These are phyloP conservation scores for Astrothelium macrocarpum DNA, from an alignment of 495 filamentous ascomycete species.

Conservation along the genomic window DNA sequence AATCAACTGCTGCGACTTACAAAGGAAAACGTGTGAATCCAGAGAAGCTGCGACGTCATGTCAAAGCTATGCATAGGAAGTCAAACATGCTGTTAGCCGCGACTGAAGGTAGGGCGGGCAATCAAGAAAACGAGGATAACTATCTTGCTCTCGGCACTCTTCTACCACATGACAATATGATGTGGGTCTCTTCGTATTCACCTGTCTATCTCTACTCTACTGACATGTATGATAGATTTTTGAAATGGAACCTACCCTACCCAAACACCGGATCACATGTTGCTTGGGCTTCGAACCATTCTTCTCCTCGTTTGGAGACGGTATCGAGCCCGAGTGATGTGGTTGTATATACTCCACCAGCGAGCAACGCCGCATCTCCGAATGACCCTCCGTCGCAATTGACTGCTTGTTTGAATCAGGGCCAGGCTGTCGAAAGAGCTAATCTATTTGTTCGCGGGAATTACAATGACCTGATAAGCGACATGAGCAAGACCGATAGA, in stretches of 20 bases:
- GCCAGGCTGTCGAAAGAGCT: neutral
- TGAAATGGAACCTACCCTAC: conserved; percentile 31
- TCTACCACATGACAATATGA: neutral
- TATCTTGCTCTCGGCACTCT: no score
- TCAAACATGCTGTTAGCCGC: neutral
- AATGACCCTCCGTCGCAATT: neutral
- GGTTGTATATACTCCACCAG: neutral
- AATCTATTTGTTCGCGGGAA: neutral
- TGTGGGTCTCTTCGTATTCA: neutral
- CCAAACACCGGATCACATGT: conserved; percentile 19
- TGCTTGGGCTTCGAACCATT: neutral
- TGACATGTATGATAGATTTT: conserved; percentile 22
- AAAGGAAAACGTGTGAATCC: conserved; percentile 22
- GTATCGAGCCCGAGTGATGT: neutral
- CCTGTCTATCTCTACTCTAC: conserved; percentile 9
- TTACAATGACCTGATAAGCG: neutral
- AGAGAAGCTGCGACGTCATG: conserved; percentile 31
- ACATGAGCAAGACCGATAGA: neutral
- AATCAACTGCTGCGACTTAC: conserved; percentile 20
- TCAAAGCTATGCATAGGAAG: conserved; percentile 22
- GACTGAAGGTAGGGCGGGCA: neutral
- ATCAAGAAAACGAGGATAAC: neutral
- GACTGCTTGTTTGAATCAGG: neutral
- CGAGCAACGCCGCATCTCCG: neutral
- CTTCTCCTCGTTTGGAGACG: neutral